Evolutionary conservation across 2,329 filamentous ascomycete species (phyloP).

Genomic region (Tolypocladium amazonense): DNA sequence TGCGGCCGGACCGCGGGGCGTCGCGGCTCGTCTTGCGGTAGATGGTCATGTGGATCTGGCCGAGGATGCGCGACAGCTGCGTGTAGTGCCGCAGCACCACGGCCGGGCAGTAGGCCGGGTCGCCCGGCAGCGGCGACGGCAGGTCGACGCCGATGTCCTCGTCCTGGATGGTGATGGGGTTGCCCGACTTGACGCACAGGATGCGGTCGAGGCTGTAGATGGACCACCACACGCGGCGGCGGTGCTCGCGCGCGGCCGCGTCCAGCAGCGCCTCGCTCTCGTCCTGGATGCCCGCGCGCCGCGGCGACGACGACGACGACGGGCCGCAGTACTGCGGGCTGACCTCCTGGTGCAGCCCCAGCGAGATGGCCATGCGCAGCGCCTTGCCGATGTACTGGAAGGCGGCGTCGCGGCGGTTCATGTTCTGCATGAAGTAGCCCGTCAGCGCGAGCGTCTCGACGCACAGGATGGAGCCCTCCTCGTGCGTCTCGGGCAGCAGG

Average conservation of each 20-base stretch:
- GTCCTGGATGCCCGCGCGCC: background rate
- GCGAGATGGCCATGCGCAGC: slow-evolving; percentile 44
- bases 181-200: slow-evolving; percentile 41
- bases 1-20: slow-evolving; percentile 30
- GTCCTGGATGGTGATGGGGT: slow-evolving; percentile 43
- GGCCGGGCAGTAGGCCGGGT: slow-evolving; percentile 31
- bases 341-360: slow-evolving; percentile 46
- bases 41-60: slow-evolving; percentile 33
- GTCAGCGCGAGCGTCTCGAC: slow-evolving; percentile 44
- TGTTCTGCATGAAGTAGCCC: slow-evolving; percentile 46
- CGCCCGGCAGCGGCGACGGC: slow-evolving; percentile 21
- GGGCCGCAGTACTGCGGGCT: background rate
- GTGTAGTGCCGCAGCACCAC: slow-evolving; percentile 41
- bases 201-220: slow-evolving; percentile 45
- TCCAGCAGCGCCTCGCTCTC: slow-evolving; percentile 17
- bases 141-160: slow-evolving; percentile 34
- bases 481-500: slow-evolving; percentile 43
- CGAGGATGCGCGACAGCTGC: slow-evolving; percentile 39
- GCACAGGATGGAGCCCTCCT: slow-evolving; percentile 41
- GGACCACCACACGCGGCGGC: slow-evolving; percentile 45
- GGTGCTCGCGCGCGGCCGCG: slow-evolving; percentile 32
- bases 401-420: slow-evolving; percentile 43
- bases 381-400: slow-evolving; percentile 44
- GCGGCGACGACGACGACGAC: background rate
- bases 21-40: slow-evolving; percentile 30